Evolutionary conservation across 176 grass and related monocot genomes (phyloP).

Genomic region (Secale cereale): DNA sequence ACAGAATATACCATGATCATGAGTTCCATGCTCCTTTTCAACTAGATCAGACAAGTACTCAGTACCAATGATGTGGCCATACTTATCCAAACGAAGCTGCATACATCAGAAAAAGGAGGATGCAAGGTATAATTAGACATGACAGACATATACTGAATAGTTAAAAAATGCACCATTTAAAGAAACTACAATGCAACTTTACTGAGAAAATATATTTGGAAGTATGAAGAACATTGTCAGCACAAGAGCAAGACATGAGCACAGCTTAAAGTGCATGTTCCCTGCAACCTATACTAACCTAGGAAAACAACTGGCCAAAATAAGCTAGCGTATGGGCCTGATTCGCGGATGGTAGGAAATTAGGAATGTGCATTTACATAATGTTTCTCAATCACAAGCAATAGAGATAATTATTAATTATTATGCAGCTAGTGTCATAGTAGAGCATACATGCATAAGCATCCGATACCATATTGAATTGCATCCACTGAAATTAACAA

Average conservation of each 20-base stretch:
- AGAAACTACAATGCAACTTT: background rate
- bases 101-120: constrained; percentile 29
- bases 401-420: background rate
- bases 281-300: constrained; percentile 17
- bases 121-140: constrained; percentile 29
- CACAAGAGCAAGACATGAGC: constrained; percentile 6
- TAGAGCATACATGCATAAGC: background rate
- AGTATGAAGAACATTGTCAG: background rate
- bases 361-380: background rate
- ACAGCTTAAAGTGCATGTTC: constrained; percentile 6
- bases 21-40: constrained; percentile 78
- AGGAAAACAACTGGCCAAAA: background rate
- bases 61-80: constrained; percentile 76
- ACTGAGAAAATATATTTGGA: background rate
- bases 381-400: background rate
- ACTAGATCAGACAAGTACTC: constrained; percentile 95
- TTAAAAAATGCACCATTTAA: constrained; percentile 11
- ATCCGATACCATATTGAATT: background rate
- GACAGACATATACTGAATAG: background rate
- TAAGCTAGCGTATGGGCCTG: background rate
- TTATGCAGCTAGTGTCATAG: background rate
- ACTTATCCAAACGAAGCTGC: constrained; percentile 75
- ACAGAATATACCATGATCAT: constrained; percentile 68
- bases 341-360: background rate
- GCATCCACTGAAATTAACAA: background rate